Conservation (phyloP, 192 early-diverging fungal genomes). For the Spizellomyces sp. region DNA sequence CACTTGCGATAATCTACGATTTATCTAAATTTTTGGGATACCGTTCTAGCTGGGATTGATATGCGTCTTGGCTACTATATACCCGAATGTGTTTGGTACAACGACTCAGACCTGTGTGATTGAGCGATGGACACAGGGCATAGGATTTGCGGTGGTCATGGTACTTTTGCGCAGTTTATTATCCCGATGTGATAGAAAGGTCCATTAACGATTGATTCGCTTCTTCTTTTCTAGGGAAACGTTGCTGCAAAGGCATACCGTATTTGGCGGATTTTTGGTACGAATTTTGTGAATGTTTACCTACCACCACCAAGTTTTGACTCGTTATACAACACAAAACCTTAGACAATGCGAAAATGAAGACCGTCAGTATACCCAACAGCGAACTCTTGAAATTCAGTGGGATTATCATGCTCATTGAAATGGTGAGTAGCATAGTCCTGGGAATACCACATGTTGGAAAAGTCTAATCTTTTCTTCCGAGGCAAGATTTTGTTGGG, state of each 20-base stretch:
- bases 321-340: too few species aligned
- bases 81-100: not conserved
- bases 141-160: conserved; percentile 12
- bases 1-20: too few species aligned
- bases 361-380: not conserved
- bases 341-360: not conserved
- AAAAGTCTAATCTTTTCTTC: not conserved
- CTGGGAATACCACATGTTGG: not conserved
- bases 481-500: not conserved
- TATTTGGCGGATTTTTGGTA: conserved; percentile 10
- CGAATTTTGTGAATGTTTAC: too few species aligned
- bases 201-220: not conserved
- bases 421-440: not conserved
- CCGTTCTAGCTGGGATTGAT: not conserved
- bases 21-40: too few species aligned
- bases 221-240: not conserved
- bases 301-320: too few species aligned
- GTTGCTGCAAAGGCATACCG: conserved; percentile 5
- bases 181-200: not conserved
- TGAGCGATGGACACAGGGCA: conserved; percentile 5
- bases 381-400: not conserved
- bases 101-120: not conserved
- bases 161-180: not conserved
- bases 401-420: not conserved
- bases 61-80: not conserved